Base-by-base conservation (phyloP, 1,139 yeast species). In the Pichia sp. region DNA sequence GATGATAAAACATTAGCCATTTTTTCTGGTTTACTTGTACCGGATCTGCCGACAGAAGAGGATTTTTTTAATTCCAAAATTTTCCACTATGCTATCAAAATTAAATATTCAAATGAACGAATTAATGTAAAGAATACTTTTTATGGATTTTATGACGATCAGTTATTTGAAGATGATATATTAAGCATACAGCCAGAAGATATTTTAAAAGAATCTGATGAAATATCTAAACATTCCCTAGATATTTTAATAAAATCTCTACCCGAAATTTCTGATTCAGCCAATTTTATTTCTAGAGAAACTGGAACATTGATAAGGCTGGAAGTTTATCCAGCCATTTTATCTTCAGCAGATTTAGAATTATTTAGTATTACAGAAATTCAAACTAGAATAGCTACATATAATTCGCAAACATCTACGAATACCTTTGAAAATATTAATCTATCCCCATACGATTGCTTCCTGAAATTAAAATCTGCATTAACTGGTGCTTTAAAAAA, bases 371-470 rank as follows among this genome's bases (percentile, higher is more conserved):
- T 63, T 4, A 70, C 65, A 3, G 67, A 67, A 38, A 73, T 75
- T 42, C 63, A 65, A 45, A 57, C 65, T 6, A 65, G 78, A 52
- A 69, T 68, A 39, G 56, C 59, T 4, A 59, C 62, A 8, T 59
- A 53, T 40, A 62, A 70, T 0, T 61, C 71, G 11, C 53, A 58
- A 25, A 73, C 66, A 29, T 84, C 76, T 31, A 64, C 73, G 27
- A 86, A 81, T 52, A 57, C 74, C 2, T 92, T 83, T 58, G 76
- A 73, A 26, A 76, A 78, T 49, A 84, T 94, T 8, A 36, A 38
- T 9, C 34, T 51, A 33, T 46, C 43, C 4, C 47, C 52, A 7
- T 31, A 58, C 57, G 37, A 76, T 45, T 81, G 88, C 58, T 65
- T 83, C 35, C 71, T 70, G 45, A 81, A 84, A 28, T 59, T 83